These are phyloP conservation scores for Agaricus subrufescens DNA, from an alignment of 768 basidiomycete species.

Conservation along the genomic window DNA sequence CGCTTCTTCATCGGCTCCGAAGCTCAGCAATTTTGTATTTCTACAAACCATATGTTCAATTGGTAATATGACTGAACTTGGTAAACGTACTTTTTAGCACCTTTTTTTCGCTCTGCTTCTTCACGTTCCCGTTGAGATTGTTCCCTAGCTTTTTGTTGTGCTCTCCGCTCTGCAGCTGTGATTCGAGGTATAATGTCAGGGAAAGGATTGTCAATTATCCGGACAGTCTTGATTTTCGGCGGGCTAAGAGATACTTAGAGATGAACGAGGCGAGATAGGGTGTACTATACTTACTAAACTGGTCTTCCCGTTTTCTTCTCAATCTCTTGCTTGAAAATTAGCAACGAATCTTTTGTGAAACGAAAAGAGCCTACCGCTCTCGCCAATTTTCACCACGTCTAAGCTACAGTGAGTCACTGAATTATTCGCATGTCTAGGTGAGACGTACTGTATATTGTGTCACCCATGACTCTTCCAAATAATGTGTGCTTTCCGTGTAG, in stretches of 20 bases:
- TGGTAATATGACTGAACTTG: not conserved
- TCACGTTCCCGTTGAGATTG: constrained; percentile 75
- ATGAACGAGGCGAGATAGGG: not conserved
- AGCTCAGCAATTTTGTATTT: constrained; percentile 87
- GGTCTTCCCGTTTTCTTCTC: constrained; percentile 65
- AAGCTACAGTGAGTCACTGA: not conserved
- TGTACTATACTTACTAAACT: constrained; percentile 55
- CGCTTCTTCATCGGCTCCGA: constrained; percentile 67
- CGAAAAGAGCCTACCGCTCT: constrained; percentile 57
- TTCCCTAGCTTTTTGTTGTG: constrained; percentile 78
- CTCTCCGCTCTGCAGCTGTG: constrained; percentile 87
- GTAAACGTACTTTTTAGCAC: constrained; percentile 78
- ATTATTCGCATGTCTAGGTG: not conserved
- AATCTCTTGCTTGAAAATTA: constrained; percentile 44
- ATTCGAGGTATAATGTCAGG: constrained; percentile 94
- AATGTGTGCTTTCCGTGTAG: constrained; percentile 92
- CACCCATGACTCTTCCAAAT: constrained; percentile 86
- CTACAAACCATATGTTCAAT: constrained; percentile 32
- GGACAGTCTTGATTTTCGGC: constrained; percentile 82
- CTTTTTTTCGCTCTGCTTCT: constrained; percentile 62
- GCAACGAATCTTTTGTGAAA: not conserved
- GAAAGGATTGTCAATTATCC: constrained; percentile 91
- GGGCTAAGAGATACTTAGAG: constrained; percentile 46
- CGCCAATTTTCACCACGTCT: constrained; percentile 93
- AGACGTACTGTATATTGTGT: constrained; percentile 81